Evolutionary conservation across 140 eudicot genomes (phyloP).

Genomic region (Erigeron philadelphicus): DNA sequence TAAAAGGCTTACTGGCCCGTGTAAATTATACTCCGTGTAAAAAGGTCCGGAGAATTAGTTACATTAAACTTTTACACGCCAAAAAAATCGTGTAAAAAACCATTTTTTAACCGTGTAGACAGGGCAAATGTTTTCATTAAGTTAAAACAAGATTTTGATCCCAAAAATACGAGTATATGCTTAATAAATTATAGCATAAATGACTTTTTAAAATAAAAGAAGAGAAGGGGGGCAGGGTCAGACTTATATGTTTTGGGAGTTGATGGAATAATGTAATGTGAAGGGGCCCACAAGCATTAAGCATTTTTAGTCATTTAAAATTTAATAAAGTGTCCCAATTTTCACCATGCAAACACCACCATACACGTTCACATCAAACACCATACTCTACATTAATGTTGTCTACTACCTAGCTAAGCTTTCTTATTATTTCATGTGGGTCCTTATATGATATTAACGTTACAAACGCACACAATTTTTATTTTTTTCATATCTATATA

Average conservation of each 20-base stretch:
- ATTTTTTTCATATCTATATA: neutral
- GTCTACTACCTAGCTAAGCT: constrained; percentile 1
- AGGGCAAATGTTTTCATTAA: too few species aligned
- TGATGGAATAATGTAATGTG: constrained; percentile 27
- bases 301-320: constrained; percentile 23
- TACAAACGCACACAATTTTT: neutral
- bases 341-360: constrained; percentile 43
- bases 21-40: too few species aligned
- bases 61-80: too few species aligned
- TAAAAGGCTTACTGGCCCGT: too few species aligned
- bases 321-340: constrained; percentile 27
- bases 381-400: constrained; percentile 23
- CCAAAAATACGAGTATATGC: too few species aligned
- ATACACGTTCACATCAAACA: constrained; percentile 41
- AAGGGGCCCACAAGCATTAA: constrained; percentile 32
- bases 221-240: neutral
- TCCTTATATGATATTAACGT: neutral
- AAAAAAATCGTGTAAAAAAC: too few species aligned
- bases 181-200: too few species aligned
- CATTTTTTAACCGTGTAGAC: too few species aligned
- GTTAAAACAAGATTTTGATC: too few species aligned
- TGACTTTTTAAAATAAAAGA: too few species aligned
- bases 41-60: too few species aligned
- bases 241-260: constrained; percentile 12
- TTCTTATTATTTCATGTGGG: constrained; percentile 35